phyloP scores from a whole-genome alignment of 2,329 filamentous ascomycete species.

The Didymellaceae sp. region DNA sequence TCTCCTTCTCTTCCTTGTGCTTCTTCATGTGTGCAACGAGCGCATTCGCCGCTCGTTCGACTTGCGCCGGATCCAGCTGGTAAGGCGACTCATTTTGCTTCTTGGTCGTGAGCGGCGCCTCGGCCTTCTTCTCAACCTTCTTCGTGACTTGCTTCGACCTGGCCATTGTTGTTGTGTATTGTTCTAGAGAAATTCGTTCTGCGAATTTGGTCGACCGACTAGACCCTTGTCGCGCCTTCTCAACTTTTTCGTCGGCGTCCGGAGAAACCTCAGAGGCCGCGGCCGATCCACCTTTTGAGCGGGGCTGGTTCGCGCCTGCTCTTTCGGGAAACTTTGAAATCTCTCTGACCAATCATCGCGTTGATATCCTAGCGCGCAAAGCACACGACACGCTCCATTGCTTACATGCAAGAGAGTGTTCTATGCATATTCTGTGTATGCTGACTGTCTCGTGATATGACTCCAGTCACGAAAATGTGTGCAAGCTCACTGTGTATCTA shows the following conservation, averaged over 20 bases:
- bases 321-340: slow-evolving; percentile 16
- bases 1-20: slow-evolving; percentile 55
- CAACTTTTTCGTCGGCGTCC: slow-evolving; percentile 22
- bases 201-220: slow-evolving; percentile 25
- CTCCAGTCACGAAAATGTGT: neutral
- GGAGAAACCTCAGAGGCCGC: slow-evolving; percentile 20
- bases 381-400: slow-evolving; percentile 31
- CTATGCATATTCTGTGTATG: slow-evolving; percentile 8
- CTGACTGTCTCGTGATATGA: neutral
- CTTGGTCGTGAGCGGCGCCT: slow-evolving; percentile 48
- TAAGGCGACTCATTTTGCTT: slow-evolving; percentile 47
- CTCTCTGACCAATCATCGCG: slow-evolving; percentile 37
- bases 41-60: slow-evolving; percentile 65
- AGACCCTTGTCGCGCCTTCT: slow-evolving; percentile 18
- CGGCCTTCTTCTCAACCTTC: slow-evolving; percentile 33
- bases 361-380: slow-evolving; percentile 17
- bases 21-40: slow-evolving; percentile 65
- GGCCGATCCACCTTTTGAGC: slow-evolving; percentile 14
- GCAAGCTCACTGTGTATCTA: neutral
- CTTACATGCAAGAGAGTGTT: slow-evolving; percentile 24
- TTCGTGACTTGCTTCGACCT: slow-evolving; percentile 38
- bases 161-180: slow-evolving; percentile 36
- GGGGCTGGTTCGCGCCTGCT: slow-evolving; percentile 22
- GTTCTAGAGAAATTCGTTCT: slow-evolving; percentile 18
- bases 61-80: slow-evolving; percentile 57